Percentiles rank a stretch among this genome's conserved stretches.
These are phyloP conservation scores for Aspergillus jensenii DNA, from an alignment of 2,329 filamentous ascomycete species.

Conservation along the genomic window DNA sequence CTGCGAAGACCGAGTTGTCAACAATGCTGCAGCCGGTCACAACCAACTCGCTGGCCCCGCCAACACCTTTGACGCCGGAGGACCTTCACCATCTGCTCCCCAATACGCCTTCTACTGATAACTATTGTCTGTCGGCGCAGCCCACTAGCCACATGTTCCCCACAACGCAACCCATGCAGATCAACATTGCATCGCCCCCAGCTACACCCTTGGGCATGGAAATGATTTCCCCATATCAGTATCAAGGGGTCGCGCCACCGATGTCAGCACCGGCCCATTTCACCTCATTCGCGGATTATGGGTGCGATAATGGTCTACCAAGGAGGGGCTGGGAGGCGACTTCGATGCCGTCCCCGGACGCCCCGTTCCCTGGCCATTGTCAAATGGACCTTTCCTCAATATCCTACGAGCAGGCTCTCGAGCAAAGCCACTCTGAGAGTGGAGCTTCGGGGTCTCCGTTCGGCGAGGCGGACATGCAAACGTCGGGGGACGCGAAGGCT, in stretches of 20 bases:
- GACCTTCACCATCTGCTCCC: constrained; percentile 43
- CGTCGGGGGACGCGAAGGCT: constrained; percentile 31
- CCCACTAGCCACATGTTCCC: constrained; percentile 37
- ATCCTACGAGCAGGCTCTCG: constrained; percentile 36
- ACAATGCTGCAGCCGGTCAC: constrained; percentile 35
- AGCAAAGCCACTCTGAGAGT: constrained; percentile 28
- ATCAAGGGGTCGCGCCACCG: constrained; percentile 38
- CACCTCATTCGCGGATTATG: constrained; percentile 43
- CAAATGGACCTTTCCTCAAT: constrained; percentile 40
- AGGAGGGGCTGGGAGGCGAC: constrained; percentile 43
- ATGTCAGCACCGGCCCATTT: constrained; percentile 47
- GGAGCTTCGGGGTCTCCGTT: constrained; percentile 34
- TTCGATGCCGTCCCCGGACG: constrained; percentile 43
- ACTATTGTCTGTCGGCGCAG: constrained; percentile 38
- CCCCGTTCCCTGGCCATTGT: constrained; percentile 33
- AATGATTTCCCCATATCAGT: constrained; percentile 39
- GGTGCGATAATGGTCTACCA: constrained; percentile 38
- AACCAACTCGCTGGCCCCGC: constrained; percentile 38
- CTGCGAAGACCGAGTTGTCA: constrained; percentile 34
- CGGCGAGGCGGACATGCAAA: constrained; percentile 31
- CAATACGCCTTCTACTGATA: constrained; percentile 38
- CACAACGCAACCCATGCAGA: constrained; percentile 40
- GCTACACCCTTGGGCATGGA: constrained; percentile 42
- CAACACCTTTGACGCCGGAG: constrained; percentile 45
- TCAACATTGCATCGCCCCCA: constrained; percentile 45